phyloP scores from a whole-genome alignment of 306 rosid species.

The Malus asiatica region DNA sequence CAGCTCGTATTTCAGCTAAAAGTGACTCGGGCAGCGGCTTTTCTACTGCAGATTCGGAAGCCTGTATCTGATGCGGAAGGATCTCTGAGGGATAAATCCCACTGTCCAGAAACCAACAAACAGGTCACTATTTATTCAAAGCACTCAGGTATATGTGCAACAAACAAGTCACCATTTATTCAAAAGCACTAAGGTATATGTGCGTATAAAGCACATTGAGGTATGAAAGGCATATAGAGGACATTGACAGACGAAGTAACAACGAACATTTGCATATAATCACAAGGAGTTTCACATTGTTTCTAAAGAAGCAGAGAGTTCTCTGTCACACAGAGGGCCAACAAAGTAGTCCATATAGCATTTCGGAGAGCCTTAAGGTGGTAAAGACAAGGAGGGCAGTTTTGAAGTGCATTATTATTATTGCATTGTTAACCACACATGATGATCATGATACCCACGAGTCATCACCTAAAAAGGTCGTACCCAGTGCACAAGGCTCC shows the following conservation, averaged over 20 bases:
- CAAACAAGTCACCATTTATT: background rate
- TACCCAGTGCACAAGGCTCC: too few species aligned
- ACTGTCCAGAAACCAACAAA: slow-evolving; percentile 45
- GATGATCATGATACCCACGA: background rate
- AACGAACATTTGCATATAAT: background rate
- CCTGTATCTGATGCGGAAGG: slow-evolving; percentile 50
- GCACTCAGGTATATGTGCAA: background rate
- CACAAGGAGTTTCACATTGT: background rate
- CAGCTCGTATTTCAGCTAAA: slow-evolving; percentile 35
- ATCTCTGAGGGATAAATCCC: slow-evolving; percentile 69
- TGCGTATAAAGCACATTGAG: background rate
- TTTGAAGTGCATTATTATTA: background rate
- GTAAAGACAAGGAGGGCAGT: background rate
- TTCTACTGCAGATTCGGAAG: slow-evolving; percentile 13
- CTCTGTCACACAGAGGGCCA: background rate
- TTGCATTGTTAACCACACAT: background rate
- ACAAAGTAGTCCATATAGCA: background rate
- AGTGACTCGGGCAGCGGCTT: slow-evolving; percentile 31
- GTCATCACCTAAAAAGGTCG: too few species aligned
- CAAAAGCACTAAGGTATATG: background rate
- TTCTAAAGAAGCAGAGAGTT: background rate
- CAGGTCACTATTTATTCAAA: slow-evolving; percentile 11
- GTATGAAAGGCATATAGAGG: slow-evolving; percentile 1
- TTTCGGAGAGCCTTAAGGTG: background rate
- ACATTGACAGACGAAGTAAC: background rate